Conservation (phyloP, 2,329 filamentous ascomycete genomes). For the Hortaea werneckii region DNA sequence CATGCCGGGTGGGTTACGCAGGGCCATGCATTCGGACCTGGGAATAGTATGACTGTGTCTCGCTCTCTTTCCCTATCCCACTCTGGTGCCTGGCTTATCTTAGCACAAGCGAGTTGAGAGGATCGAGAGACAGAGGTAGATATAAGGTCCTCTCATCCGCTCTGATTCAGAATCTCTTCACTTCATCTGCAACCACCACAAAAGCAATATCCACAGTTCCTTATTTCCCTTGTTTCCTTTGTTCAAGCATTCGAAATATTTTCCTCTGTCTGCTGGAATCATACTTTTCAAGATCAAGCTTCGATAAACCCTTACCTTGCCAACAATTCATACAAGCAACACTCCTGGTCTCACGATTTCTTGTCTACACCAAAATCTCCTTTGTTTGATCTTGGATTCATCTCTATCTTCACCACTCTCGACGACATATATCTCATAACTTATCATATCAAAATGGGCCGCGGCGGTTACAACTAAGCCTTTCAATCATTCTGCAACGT, state of each 20-base stretch:
- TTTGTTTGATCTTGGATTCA: not conserved
- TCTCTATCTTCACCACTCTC: not conserved
- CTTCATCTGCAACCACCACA: constrained; percentile 2
- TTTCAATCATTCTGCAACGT: not conserved
- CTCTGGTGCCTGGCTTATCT: not conserved
- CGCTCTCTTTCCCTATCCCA: not conserved
- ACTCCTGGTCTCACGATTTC: constrained; percentile 6
- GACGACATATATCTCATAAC: not conserved
- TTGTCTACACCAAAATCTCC: not conserved
- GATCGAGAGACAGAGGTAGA: not conserved
- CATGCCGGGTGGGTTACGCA: not conserved
- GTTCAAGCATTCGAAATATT: not conserved
- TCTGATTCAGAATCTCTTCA: not conserved
- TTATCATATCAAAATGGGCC: constrained; percentile 22
- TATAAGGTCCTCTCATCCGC: not conserved
- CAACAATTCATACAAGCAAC: not conserved
- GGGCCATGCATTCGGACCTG: not conserved
- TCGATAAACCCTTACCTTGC: not conserved
- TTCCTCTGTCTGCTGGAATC: no score
- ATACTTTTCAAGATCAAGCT: not conserved
- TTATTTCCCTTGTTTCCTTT: not conserved
- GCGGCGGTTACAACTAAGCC: constrained; percentile 34
- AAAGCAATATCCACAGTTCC: not conserved
- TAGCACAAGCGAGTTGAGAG: not conserved
- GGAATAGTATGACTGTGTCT: constrained; percentile 5